phyloP scores from a whole-genome alignment of 805 yeast species.

The Diddensiella santjacobensis region DNA sequence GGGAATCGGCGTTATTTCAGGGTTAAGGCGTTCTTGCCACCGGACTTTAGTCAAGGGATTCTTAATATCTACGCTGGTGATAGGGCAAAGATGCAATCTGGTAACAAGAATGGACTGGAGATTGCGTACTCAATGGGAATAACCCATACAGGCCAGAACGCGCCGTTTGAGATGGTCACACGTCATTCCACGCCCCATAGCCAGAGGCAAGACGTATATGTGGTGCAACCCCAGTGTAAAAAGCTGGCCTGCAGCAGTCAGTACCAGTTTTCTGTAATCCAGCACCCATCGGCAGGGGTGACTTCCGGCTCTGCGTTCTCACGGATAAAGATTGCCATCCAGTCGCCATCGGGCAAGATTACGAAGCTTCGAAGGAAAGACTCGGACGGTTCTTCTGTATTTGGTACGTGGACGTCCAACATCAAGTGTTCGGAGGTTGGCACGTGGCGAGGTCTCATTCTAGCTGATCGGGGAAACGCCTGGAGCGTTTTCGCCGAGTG shows the following conservation, averaged over 20 bases:
- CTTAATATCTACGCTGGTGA: slow-evolving; percentile 70
- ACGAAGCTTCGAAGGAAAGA: slow-evolving; percentile 53
- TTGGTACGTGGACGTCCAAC: slow-evolving; percentile 51
- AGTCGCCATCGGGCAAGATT: slow-evolving; percentile 81
- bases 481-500: slow-evolving; percentile 94
- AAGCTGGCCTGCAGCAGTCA: slow-evolving; percentile 52
- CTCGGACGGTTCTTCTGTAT: slow-evolving; percentile 30
- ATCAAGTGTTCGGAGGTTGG: slow-evolving; percentile 70
- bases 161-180: slow-evolving; percentile 63
- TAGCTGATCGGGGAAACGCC: slow-evolving; percentile 69
- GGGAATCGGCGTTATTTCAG: slow-evolving; percentile 63
- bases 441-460: slow-evolving; percentile 75
- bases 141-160: slow-evolving; percentile 63
- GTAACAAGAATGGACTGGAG: slow-evolving; percentile 42
- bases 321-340: slow-evolving; percentile 61
- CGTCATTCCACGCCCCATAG: slow-evolving; percentile 69
- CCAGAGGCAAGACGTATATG: slow-evolving; percentile 69
- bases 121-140: slow-evolving; percentile 71
- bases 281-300: slow-evolving; percentile 55
- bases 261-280: slow-evolving; percentile 62
- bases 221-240: slow-evolving; percentile 78
- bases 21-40: slow-evolving; percentile 78
- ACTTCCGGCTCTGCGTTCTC: slow-evolving; percentile 37
- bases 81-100: slow-evolving; percentile 39
- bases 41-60: slow-evolving; percentile 62